Evolutionary conservation across 306 rosid genomes (phyloP).

Genomic region (Notholithocarpus densiflorus): DNA sequence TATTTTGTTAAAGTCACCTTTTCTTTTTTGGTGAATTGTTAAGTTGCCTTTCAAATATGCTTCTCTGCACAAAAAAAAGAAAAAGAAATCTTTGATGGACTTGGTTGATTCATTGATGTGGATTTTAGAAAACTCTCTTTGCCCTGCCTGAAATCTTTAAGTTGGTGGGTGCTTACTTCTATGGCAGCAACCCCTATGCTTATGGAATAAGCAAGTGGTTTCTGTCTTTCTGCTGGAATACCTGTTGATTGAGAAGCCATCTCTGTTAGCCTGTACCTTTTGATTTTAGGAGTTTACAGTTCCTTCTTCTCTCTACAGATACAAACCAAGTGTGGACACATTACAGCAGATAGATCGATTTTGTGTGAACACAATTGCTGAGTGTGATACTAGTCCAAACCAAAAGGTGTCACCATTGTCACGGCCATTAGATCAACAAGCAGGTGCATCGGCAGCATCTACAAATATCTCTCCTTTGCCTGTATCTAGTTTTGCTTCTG

Average conservation of each 20-base stretch:
- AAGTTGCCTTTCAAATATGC: neutral
- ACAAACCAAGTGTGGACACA: constrained; percentile 91
- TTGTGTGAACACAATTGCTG: constrained; percentile 83
- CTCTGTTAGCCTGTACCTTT: constrained; percentile 18
- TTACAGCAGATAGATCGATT: constrained; percentile 91
- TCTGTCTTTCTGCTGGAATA: constrained; percentile 12
- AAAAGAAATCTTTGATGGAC: neutral
- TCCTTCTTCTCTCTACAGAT: constrained; percentile 49
- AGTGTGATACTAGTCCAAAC: constrained; percentile 64
- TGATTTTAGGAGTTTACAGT: constrained; percentile 16
- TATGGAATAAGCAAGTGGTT: constrained; percentile 9
- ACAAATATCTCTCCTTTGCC: constrained; percentile 61
- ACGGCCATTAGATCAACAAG: constrained; percentile 50
- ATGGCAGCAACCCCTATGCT: neutral
- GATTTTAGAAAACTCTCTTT: neutral
- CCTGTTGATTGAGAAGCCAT: constrained; percentile 3
- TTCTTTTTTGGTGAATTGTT: neutral
- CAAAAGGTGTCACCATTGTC: constrained; percentile 56
- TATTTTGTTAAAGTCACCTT: neutral
- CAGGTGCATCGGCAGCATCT: constrained; percentile 55
- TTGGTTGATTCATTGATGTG: neutral
- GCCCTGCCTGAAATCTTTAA: neutral
- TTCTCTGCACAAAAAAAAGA: neutral
- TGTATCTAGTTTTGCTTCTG: constrained; percentile 80
- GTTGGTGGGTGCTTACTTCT: neutral